Base-by-base conservation (phyloP, 148 eudicot species). In the Dianthus caryophyllus region DNA sequence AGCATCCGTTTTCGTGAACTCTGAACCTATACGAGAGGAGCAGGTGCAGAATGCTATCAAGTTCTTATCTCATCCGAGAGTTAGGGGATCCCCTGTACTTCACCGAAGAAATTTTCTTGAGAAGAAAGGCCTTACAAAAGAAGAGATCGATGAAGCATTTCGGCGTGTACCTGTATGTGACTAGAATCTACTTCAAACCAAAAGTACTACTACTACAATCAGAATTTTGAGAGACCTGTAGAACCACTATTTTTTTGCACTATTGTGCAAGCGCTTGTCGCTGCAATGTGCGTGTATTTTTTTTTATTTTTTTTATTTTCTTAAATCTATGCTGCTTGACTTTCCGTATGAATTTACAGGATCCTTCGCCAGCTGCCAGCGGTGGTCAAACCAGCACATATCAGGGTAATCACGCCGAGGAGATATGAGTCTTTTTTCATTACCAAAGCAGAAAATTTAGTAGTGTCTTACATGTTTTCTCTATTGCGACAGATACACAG, bases 121-220 rank as follows among this genome's bases (percentile, higher is more conserved):
- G 84, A 86, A 80, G 73, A 94, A 94, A 76, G 99, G 99, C 53
- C 96, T 94, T 57, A 90, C 99, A 8, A 90, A 90, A 74, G 99
- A 90, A 76, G 99, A 94, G 80, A 94, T 94, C 24, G 96, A 94
- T 81, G 99, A 90, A 84, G 99, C 99, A 57, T 90, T 94, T 74
- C 86, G 90, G 41, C 96, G 91, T 64, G 99, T 94, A 64, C 99
- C 99, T 48, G 99, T 94, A 81, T 82, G 96, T 65, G 55, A 65
- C 48, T 74, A 16, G 62, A 21, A 22, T 25, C 1, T 69, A 39
- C 38, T 20, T 16, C 25, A 16, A n/a, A n/a, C n/a, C n/a, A n/a
- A n/a, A 52, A 61, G 41, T 39, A 27, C 51, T 14, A n/a, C 24
- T 12, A 43, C n/a, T 21, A 69, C 13, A 2, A 20, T 68, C 6